These are phyloP conservation scores for Candolleomyces eurysporus DNA, from an alignment of 768 basidiomycete species.

Conservation along the genomic window DNA sequence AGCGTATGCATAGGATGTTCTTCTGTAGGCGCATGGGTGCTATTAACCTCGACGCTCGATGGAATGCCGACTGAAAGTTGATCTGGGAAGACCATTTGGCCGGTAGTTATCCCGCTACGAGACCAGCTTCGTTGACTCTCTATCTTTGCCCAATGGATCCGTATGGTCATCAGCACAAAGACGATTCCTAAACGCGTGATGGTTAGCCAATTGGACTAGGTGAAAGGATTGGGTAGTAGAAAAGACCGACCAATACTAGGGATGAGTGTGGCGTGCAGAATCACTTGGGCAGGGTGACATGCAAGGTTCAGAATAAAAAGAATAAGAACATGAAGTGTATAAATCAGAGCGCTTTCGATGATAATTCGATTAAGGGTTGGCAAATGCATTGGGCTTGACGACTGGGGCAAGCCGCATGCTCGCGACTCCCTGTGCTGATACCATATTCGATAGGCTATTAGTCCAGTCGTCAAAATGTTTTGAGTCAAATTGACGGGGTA, in stretches of 20 bases:
- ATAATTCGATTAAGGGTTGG: slow-evolving; percentile 24
- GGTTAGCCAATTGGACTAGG: too few species aligned
- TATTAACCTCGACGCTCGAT: too few species aligned
- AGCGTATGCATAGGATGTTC: too few species aligned
- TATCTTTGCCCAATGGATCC: too few species aligned
- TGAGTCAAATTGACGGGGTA: slow-evolving; percentile 25
- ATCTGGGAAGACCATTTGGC: too few species aligned
- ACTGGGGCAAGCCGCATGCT: slow-evolving; percentile 17
- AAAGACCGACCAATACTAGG: slow-evolving; percentile 25
- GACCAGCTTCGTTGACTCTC: too few species aligned
- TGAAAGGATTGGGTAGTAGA: too few species aligned
- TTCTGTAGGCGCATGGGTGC: too few species aligned
- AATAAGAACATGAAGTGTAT: slow-evolving; percentile 23
- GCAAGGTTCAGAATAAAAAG: slow-evolving; percentile 24
- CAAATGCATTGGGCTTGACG: slow-evolving; percentile 9
- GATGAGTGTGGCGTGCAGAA: slow-evolving; percentile 24
- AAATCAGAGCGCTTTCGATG: slow-evolving; percentile 30
- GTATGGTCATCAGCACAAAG: too few species aligned
- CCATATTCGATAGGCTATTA: slow-evolving; percentile 25
- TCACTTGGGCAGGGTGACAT: slow-evolving; percentile 21
- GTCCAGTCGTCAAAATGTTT: slow-evolving; percentile 24
- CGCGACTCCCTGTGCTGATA: slow-evolving; percentile 21
- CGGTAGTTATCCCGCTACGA: too few species aligned
- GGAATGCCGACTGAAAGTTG: too few species aligned
- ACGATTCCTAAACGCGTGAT: too few species aligned